phyloP scores from a whole-genome alignment of 2,329 filamentous ascomycete species.

The Sporothrix luriei region DNA sequence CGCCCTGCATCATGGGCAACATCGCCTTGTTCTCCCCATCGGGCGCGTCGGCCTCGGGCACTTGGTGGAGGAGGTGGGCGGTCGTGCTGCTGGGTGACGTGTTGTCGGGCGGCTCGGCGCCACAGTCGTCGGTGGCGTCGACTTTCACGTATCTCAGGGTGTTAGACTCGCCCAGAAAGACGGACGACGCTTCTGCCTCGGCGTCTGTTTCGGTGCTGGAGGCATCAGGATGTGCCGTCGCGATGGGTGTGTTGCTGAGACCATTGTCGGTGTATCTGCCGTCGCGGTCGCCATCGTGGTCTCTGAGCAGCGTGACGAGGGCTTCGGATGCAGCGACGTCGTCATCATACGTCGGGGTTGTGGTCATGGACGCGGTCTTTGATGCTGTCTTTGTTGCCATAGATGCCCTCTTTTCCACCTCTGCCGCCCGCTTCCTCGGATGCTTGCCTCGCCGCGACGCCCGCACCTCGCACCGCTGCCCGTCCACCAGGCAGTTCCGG shows the following conservation, averaged over 20 bases:
- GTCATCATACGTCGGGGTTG: background rate
- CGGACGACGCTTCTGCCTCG: background rate
- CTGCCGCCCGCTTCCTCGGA: background rate
- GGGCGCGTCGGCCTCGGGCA: background rate
- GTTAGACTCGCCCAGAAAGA: background rate
- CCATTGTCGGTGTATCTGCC: background rate
- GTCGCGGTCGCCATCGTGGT: background rate
- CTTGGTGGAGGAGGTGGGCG: constrained; percentile 7
- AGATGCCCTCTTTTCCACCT: no score
- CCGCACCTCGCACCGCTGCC: background rate
- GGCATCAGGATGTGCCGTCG: background rate
- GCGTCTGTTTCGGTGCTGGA: background rate
- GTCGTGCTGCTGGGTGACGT: background rate
- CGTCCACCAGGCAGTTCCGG: constrained; percentile 11
- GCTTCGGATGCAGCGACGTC: constrained; percentile 1
- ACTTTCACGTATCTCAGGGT: background rate
- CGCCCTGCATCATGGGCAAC: no score
- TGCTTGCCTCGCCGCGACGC: constrained; percentile 18
- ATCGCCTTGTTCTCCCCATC: background rate
- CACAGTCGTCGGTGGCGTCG: background rate
- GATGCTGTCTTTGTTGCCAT: no score
- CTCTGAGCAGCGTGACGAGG: background rate
- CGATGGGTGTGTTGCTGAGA: background rate
- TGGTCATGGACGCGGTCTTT: background rate
- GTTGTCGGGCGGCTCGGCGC: background rate